phyloP scores from a whole-genome alignment of 129 eudicot genomes.

The Silybum marianum region DNA sequence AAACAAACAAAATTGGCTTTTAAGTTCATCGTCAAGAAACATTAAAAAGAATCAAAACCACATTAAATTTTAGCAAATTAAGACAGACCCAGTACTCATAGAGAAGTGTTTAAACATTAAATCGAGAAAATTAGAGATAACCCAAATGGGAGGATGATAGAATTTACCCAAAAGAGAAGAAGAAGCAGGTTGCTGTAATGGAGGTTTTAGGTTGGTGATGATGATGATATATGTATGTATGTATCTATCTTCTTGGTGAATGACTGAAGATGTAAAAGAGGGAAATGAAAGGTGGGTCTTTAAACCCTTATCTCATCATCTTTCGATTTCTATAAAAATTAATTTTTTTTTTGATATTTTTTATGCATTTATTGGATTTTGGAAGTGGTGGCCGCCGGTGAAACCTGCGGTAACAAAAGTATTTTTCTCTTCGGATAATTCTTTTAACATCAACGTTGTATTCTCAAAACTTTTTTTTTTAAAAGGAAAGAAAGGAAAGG shows the following conservation, averaged over 20 bases:
- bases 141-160: conserved; percentile 10
- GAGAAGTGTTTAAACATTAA: not conserved
- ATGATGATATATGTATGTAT: not conserved
- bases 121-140: conserved; percentile 25
- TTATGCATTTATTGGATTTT: not conserved
- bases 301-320: conserved; percentile 78
- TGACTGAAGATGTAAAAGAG: conserved; percentile 38
- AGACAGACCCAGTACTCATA: conserved; percentile 12
- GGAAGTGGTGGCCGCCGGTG: conserved; percentile 12
- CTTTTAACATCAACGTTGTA: too few species aligned
- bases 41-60: conserved; percentile 21
- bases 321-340: not conserved
- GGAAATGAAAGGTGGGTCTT: conserved; percentile 82
- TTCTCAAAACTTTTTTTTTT: too few species aligned
- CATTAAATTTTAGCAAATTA: not conserved
- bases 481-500: too few species aligned
- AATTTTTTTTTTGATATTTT: not conserved
- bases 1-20: conserved; percentile 5
- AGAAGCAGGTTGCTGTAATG: conserved; percentile 12
- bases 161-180: conserved; percentile 20
- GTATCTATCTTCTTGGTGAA: not conserved
- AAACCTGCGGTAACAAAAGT: conserved; percentile 6
- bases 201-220: conserved; percentile 5
- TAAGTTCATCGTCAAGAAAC: conserved; percentile 1
- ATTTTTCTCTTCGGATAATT: not conserved